Conservation (phyloP, 2,329 filamentous ascomycete genomes). For the Claviceps monticola region DNA sequence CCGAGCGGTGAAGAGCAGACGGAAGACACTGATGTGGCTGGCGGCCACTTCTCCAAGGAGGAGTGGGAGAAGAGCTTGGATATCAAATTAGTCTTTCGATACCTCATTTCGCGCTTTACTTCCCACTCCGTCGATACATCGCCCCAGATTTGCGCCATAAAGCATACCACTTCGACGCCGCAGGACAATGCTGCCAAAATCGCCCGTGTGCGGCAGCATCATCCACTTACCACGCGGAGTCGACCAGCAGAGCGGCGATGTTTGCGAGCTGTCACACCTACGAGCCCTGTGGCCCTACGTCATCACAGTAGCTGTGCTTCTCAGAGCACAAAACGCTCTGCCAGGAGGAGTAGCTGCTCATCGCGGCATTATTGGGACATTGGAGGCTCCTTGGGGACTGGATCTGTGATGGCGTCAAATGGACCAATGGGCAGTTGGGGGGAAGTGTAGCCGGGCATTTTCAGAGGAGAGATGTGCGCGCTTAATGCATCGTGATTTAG, state of each 20-base stretch:
- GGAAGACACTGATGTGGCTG: conserved; percentile 13
- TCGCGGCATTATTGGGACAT: conserved; percentile 89
- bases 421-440: conserved; percentile 67
- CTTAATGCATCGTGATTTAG: neutral
- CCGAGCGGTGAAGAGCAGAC: conserved; percentile 10
- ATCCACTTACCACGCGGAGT: conserved; percentile 60
- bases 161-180: conserved; percentile 34
- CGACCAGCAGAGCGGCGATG: conserved; percentile 39
- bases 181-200: conserved; percentile 62
- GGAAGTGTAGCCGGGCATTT: conserved; percentile 39
- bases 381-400: conserved; percentile 65
- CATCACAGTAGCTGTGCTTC: conserved; percentile 64
- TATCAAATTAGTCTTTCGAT: conserved; percentile 81
- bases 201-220: conserved; percentile 75
- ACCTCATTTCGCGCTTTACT: conserved; percentile 63
- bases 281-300: conserved; percentile 32
- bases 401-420: conserved; percentile 52
- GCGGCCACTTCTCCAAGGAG: conserved; percentile 44
- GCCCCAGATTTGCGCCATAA: conserved; percentile 28
- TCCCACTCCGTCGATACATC: conserved; percentile 28
- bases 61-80: conserved; percentile 94
- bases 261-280: conserved; percentile 40
- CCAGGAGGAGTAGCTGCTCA: conserved; percentile 52
- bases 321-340: conserved; percentile 68
- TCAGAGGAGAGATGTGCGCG: neutral